Evolutionary conservation across 495 filamentous ascomycete genomes (phyloP).

Genomic region (Parathielavia appendiculata): DNA sequence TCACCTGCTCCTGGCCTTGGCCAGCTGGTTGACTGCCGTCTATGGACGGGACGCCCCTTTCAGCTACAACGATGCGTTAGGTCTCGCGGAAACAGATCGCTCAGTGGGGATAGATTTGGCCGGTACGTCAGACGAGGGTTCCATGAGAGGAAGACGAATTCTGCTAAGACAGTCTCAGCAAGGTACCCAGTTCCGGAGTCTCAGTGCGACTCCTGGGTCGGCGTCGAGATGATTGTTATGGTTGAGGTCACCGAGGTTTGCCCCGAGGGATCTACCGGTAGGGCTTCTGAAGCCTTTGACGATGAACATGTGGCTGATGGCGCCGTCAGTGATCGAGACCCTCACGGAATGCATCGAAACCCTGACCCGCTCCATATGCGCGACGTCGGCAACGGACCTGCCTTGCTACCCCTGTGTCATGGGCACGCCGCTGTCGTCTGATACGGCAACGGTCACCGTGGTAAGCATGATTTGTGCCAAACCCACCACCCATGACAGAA

Average conservation of each 20-base stretch:
- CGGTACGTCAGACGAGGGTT: conserved; percentile 14
- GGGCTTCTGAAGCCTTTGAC: not conserved
- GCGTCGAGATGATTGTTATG: conserved; percentile 37
- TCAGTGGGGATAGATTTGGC: conserved; percentile 17
- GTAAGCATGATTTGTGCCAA: conserved; percentile 14
- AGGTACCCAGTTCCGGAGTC: conserved; percentile 21
- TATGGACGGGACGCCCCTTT: conserved; percentile 21
- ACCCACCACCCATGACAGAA: not conserved
- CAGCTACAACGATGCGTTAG: conserved; percentile 20
- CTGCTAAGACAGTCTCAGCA: conserved; percentile 28
- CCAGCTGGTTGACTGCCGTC: conserved; percentile 16
- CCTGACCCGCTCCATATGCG: conserved; percentile 36
- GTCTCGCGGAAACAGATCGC: conserved; percentile 21
- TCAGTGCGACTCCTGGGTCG: conserved; percentile 32
- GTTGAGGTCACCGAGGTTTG: conserved; percentile 33
- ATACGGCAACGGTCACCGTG: conserved; percentile 34
- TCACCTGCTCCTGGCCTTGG: conserved; percentile 20
- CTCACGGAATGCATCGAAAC: conserved; percentile 27
- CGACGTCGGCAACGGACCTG: conserved; percentile 29
- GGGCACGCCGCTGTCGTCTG: conserved; percentile 17
- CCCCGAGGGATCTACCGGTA: conserved; percentile 29
- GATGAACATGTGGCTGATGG: not conserved
- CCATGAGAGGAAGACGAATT: not conserved
- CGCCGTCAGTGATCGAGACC: conserved; percentile 23
- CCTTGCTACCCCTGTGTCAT: conserved; percentile 39